Evolutionary conservation across 345 rosid species (phyloP), one percentile per base, ranked within the genome.

Genomic region (Melaleuca quinquenervia): DNA sequence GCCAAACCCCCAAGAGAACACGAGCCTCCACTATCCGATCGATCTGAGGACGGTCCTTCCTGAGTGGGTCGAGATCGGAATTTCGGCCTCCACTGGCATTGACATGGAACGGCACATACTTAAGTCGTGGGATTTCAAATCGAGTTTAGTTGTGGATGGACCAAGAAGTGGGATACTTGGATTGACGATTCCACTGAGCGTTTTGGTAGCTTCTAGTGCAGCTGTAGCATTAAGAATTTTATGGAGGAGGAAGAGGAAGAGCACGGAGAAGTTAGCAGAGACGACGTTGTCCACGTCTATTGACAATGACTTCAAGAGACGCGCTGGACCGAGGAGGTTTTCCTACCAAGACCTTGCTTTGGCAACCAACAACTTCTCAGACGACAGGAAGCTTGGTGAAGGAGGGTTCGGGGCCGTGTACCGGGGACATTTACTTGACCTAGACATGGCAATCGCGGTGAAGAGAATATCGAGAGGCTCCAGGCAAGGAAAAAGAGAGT

Each of bases 101-200:
- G 0, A 5, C 15, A 54, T 75, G 1, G 90, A 89, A 41, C 82
- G 89, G 20, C 90, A 92, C 41, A 86, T 54, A 26, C 88, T 94
- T 74, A 6, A 85, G 3, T 88, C 92, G 1, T 94, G 95, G 94
- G 90, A 89, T 18, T 94, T 89, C 82, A 56, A 55, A 70, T 94
- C 93, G 62, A 84, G 22, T 86, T 80, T 93, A 85, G 92, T 89
- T 70, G 50, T 78, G 24, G 22, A n/a, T 26, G 85, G 85, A 52
- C 85, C 85, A 41, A 64, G 58, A 29, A 52, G 50, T 86, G 70
- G 8, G 11, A 1, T 70, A 8, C 78, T 70, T 70, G 48, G 78
- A 13, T 70, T 70, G 78, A 70, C 90, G 7, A 86, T 88, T 70
- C 86, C 90, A 5, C 87, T 58, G 2, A 87, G 84, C 82, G 85